Conservation (phyloP, 169 alveolate genomes). For the Cryptosporidium muris region DNA sequence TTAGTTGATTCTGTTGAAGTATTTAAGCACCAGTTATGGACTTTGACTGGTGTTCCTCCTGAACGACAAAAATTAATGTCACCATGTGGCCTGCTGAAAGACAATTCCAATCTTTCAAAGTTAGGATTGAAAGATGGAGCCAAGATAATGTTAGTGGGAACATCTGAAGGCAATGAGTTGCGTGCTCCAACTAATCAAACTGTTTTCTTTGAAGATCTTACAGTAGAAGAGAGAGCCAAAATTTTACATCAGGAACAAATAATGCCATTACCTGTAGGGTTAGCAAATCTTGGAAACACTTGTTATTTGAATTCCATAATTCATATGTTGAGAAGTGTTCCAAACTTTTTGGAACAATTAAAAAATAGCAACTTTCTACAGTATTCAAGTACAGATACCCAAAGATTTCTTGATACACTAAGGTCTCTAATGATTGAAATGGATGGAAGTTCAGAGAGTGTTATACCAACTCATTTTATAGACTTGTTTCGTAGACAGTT, state of each 20-base stretch:
- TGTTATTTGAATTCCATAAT: constrained; percentile 92
- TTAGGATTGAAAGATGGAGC: constrained; percentile 83
- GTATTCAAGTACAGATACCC: constrained; percentile 4
- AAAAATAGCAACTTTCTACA: constrained; percentile 15
- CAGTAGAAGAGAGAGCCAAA: constrained; percentile 90
- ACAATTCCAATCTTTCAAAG: constrained; percentile 80
- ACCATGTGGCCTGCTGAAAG: constrained; percentile 84
- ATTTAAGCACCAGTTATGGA: constrained; percentile 76
- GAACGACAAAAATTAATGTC: constrained; percentile 90
- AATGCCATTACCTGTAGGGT: constrained; percentile 88
- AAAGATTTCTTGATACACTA: constrained; percentile 77
- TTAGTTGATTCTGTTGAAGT: constrained; percentile 47
- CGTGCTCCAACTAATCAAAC: constrained; percentile 81
- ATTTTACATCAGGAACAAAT: constrained; percentile 84
- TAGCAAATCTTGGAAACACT: constrained; percentile 94
- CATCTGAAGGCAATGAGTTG: constrained; percentile 85
- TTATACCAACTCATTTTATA: constrained; percentile 37
- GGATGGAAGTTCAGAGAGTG: constrained; percentile 69
- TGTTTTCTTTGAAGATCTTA: constrained; percentile 90
- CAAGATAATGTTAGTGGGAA: constrained; percentile 89
- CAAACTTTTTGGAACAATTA: constrained; percentile 27
- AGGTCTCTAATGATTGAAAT: constrained; percentile 78
- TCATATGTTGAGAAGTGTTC: constrained; percentile 80
- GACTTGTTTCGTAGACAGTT: constrained; percentile 46
- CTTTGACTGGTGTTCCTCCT: constrained; percentile 90